A percentile compares a stretch with the other conserved stretches of the same genome.
Evolutionary conservation across 345 rosid species (phyloP).

Genomic region (Syzygium aqueum): DNA sequence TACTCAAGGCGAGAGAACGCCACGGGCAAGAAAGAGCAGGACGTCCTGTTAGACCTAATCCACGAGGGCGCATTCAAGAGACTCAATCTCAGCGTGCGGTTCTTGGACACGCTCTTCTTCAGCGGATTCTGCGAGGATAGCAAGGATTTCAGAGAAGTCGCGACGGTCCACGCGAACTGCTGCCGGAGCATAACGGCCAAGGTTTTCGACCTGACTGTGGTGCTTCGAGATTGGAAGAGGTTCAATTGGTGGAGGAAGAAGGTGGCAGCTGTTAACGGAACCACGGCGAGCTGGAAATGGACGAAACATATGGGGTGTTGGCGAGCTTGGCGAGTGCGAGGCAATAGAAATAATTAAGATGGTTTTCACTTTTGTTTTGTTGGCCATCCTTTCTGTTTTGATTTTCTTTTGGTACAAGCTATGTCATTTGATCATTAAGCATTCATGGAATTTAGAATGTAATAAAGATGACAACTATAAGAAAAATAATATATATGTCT

Average conservation of each 20-base stretch:
- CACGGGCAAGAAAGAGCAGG: constrained; percentile 22
- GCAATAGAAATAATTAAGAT: neutral
- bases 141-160: constrained; percentile 9
- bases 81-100: constrained; percentile 16
- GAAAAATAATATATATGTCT: neutral
- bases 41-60: constrained; percentile 16
- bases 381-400: neutral
- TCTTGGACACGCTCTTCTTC: constrained; percentile 24
- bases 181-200: constrained; percentile 33
- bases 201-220: constrained; percentile 13
- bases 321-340: neutral
- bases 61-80: constrained; percentile 4
- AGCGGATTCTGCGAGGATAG: constrained; percentile 35
- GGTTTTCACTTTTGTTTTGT: neutral
- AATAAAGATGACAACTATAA: neutral
- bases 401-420: neutral
- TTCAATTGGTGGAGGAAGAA: neutral
- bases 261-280: neutral
- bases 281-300: neutral
- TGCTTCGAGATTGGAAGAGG: constrained; percentile 23
- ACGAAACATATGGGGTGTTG: neutral
- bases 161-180: constrained; percentile 38
- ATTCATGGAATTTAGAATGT: neutral
- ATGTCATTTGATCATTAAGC: neutral
- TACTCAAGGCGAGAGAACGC: constrained; percentile 16